Conservation (phyloP, 257 asterid genomes). For the Capsicum baccatum region DNA sequence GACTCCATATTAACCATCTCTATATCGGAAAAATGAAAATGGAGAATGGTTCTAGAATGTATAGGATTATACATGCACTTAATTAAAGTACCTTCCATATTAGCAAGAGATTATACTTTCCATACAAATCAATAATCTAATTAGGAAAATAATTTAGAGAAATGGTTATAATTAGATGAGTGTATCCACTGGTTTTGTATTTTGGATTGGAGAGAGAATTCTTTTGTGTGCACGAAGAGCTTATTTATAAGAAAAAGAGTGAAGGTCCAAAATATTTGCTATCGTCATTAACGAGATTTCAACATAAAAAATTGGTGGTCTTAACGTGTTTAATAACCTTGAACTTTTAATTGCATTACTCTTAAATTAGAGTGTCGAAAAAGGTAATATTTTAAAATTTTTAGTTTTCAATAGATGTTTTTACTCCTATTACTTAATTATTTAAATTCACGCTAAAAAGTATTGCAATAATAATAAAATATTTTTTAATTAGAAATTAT, state of each 20-base stretch:
- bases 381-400: background rate
- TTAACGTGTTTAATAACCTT: background rate
- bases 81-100: slow-evolving; percentile 43
- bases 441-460: background rate
- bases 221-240: background rate
- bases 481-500: background rate
- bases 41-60: slow-evolving; percentile 24
- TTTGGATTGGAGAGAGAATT: background rate
- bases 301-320: no score
- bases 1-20: slow-evolving; percentile 37
- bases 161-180: background rate
- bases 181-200: background rate
- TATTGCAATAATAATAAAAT: background rate
- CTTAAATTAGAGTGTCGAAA: background rate
- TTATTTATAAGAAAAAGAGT: background rate
- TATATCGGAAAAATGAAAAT: slow-evolving; percentile 24
- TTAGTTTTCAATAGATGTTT: no score
- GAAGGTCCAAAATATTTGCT: background rate
- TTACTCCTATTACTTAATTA: background rate
- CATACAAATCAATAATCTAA: slow-evolving; percentile 18
- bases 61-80: slow-evolving; percentile 29
- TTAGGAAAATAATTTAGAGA: slow-evolving; percentile 11
- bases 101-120: slow-evolving; percentile 23
- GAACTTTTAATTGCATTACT: background rate
- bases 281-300: no score